Percentiles rank a stretch among this genome's conserved stretches.
These are phyloP conservation scores for Hirsutella thompsonii DNA, from an alignment of 2,329 filamentous ascomycete species.

Conservation along the genomic window DNA sequence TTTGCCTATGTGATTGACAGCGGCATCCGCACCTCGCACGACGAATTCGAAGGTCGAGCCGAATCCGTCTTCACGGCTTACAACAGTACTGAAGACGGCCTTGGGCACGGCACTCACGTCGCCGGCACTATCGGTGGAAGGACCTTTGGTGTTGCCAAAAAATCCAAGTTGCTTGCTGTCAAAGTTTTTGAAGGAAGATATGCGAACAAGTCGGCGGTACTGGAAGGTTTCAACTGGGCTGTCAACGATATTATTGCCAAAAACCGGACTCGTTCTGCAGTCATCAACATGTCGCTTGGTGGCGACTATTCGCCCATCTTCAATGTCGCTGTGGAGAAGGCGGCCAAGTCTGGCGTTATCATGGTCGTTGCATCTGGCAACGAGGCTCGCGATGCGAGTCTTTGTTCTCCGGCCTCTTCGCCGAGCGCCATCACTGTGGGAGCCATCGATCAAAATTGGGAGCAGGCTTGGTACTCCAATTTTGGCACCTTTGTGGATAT, in stretches of 20 bases:
- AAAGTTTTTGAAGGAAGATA: not conserved
- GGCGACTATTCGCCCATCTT: not conserved
- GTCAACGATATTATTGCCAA: not conserved
- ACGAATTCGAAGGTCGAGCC: not conserved
- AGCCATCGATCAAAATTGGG: not conserved
- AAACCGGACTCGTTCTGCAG: not conserved
- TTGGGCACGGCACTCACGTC: not conserved
- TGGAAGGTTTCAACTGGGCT: not conserved
- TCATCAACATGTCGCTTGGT: not conserved
- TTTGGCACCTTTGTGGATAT: not conserved
- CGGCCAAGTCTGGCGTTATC: not conserved
- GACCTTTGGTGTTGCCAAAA: not conserved
- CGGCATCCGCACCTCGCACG: not conserved
- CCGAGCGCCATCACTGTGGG: not conserved
- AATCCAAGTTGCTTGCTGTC: not conserved
- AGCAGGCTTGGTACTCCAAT: not conserved
- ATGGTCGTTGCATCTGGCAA: not conserved
- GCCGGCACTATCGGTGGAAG: not conserved
- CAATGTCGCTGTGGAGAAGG: not conserved
- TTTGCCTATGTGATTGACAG: not conserved
- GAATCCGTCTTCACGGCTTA: not conserved
- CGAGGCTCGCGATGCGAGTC: not conserved
- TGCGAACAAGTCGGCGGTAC: not conserved
- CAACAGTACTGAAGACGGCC: not conserved
- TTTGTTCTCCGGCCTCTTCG: not conserved